These are phyloP conservation scores for Thuidium tamariscinum DNA, from an alignment of 225 moss, liverwort and hornwort species.

Conservation along the genomic window DNA sequence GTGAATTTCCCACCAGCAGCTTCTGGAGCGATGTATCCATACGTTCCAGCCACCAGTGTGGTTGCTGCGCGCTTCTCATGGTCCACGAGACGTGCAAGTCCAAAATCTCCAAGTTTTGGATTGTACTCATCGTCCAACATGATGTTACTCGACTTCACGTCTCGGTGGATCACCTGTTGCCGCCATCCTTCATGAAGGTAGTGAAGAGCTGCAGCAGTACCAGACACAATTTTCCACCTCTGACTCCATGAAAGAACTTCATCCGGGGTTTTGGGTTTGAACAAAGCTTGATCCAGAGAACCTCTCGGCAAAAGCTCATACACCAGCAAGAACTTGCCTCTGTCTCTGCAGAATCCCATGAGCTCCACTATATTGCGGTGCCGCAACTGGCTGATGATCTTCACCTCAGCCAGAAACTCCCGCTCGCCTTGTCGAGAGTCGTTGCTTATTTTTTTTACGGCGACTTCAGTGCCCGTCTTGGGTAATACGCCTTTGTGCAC, in stretches of 20 bases:
- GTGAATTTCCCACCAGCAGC: slow-evolving; percentile 14
- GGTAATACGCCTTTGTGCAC: slow-evolving; percentile 47
- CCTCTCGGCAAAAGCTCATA: slow-evolving; percentile 55
- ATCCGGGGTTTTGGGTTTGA: neutral
- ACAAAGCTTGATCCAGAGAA: slow-evolving; percentile 2
- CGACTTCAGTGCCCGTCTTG: slow-evolving; percentile 3
- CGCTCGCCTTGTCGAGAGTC: slow-evolving; percentile 36
- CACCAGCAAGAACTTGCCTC: slow-evolving; percentile 33
- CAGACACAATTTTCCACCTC: slow-evolving; percentile 14
- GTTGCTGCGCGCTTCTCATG: slow-evolving; percentile 27
- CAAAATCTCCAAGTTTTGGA: slow-evolving; percentile 46
- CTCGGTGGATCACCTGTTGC: slow-evolving; percentile 43
- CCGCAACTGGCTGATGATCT: slow-evolving; percentile 55
- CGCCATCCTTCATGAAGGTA: slow-evolving; percentile 18
- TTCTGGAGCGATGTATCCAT: slow-evolving; percentile 38
- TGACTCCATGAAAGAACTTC: slow-evolving; percentile 4
- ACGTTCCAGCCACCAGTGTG: slow-evolving; percentile 38
- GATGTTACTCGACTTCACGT: slow-evolving; percentile 47
- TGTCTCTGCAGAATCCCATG: slow-evolving; percentile 43
- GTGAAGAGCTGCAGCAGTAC: neutral
- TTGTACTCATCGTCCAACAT: slow-evolving; percentile 39
- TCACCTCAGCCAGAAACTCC: slow-evolving; percentile 60
- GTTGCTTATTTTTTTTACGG: slow-evolving; percentile 36
- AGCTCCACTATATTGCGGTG: slow-evolving; percentile 68
- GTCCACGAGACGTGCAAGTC: slow-evolving; percentile 36